Evolutionary conservation across 1,284 basidiomycete genomes (phyloP).

Genomic region (Rhodotorula sp.): DNA sequence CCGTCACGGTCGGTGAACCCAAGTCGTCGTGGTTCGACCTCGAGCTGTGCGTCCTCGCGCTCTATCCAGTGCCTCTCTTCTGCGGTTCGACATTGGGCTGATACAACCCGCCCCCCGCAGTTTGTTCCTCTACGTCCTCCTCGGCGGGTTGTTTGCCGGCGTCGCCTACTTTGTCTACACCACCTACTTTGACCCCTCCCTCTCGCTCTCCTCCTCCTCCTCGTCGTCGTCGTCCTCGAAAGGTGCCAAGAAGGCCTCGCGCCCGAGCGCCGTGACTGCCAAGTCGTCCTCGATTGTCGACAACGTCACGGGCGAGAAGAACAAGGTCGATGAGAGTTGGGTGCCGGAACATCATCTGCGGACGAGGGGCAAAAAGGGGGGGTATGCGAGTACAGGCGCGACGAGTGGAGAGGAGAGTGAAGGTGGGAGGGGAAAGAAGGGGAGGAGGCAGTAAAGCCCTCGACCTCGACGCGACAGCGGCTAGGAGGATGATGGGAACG

Average conservation of each 20-base stretch:
- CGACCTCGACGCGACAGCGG: not conserved
- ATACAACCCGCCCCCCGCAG: conserved; percentile 6
- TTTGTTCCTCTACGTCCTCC: conserved; percentile 37
- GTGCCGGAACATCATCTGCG: conserved; percentile 40
- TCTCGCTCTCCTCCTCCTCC: conserved; percentile 6
- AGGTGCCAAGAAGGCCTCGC: not conserved
- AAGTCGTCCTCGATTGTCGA: conserved; percentile 22
- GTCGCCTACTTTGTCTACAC: conserved; percentile 37
- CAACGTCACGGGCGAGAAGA: conserved; percentile 10
- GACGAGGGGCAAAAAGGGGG: conserved; percentile 9
- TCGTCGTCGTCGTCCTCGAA: conserved; percentile 6
- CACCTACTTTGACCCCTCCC: conserved; percentile 23
- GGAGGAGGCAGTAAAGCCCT: conserved; percentile 2
- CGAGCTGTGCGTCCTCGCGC: conserved; percentile 29
- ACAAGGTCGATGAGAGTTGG: conserved; percentile 34
- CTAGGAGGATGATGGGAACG: not conserved
- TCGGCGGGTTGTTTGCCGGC: conserved; percentile 21
- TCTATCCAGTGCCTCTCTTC: not conserved
- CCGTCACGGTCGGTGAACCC: conserved; percentile 36
- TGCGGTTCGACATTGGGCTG: not conserved
- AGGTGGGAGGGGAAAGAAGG: conserved; percentile 2
- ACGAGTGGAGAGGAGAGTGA: conserved; percentile 25
- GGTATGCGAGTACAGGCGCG: not conserved
- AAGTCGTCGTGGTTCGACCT: conserved; percentile 40
- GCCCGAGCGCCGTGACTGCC: conserved; percentile 17